Conservation (phyloP, 140 eudicot species). For the Senecio squalidus region DNA sequence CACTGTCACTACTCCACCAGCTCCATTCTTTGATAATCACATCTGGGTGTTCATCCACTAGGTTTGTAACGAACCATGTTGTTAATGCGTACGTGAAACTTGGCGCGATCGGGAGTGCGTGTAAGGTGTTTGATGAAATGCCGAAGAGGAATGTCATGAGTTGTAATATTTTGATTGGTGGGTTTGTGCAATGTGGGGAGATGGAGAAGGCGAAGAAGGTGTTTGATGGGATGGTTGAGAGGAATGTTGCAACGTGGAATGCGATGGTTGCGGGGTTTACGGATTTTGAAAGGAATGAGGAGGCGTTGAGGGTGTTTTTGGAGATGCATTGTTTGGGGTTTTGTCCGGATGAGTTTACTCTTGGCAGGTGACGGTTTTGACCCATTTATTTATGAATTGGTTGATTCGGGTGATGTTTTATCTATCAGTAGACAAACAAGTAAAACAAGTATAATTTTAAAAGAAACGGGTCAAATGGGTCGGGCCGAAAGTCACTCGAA, state of each 20-base stretch:
- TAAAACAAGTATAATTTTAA: background rate
- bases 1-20: constrained; percentile 45
- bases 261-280: constrained; percentile 63
- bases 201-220: constrained; percentile 47
- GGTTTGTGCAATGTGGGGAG: constrained; percentile 54
- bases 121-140: constrained; percentile 56
- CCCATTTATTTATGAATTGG: background rate
- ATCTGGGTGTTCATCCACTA: constrained; percentile 47
- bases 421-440: background rate
- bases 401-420: background rate
- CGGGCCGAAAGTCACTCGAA: background rate
- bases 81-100: constrained; percentile 54
- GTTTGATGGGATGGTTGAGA: constrained; percentile 59
- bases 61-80: constrained; percentile 62
- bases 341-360: constrained; percentile 65
- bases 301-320: constrained; percentile 50
- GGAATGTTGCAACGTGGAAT: constrained; percentile 81
- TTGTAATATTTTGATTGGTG: constrained; percentile 62
- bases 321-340: constrained; percentile 53
- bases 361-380: constrained; percentile 35
- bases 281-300: constrained; percentile 52
- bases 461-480: background rate
- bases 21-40: constrained; percentile 67
- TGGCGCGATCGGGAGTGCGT: constrained; percentile 35
- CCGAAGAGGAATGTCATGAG: constrained; percentile 71